These are phyloP conservation scores for Nicotiana attenuata DNA, from an alignment of 257 asterid species.

Conservation along the genomic window DNA sequence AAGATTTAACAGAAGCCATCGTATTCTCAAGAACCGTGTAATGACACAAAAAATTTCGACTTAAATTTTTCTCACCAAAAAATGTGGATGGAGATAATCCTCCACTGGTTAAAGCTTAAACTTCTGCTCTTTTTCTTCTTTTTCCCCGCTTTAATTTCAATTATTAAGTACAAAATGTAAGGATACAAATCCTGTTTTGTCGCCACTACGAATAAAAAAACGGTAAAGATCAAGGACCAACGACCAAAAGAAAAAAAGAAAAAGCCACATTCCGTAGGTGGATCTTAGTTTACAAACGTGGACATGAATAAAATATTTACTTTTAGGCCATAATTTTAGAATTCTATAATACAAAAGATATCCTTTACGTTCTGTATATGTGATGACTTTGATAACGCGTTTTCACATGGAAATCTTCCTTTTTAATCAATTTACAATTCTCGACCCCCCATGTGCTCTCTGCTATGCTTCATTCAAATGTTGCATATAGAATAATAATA, in stretches of 20 bases:
- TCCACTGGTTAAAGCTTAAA: background rate
- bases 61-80: background rate
- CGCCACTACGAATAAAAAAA: background rate
- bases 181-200: background rate
- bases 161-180: background rate
- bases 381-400: background rate
- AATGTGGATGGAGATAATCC: background rate
- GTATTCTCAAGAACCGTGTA: no score
- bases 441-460: background rate
- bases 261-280: background rate
- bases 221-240: background rate
- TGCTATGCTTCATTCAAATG: background rate
- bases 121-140: background rate
- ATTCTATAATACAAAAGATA: background rate
- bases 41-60: no score
- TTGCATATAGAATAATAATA: background rate
- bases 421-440: background rate
- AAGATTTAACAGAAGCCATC: no score
- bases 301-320: background rate
- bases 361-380: background rate
- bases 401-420: background rate
- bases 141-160: background rate
- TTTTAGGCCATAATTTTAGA: background rate
- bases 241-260: background rate
- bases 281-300: background rate